These are phyloP conservation scores for Aspergillus wentii DNA, from an alignment of 495 filamentous ascomycete genomes.

Conservation along the genomic window DNA sequence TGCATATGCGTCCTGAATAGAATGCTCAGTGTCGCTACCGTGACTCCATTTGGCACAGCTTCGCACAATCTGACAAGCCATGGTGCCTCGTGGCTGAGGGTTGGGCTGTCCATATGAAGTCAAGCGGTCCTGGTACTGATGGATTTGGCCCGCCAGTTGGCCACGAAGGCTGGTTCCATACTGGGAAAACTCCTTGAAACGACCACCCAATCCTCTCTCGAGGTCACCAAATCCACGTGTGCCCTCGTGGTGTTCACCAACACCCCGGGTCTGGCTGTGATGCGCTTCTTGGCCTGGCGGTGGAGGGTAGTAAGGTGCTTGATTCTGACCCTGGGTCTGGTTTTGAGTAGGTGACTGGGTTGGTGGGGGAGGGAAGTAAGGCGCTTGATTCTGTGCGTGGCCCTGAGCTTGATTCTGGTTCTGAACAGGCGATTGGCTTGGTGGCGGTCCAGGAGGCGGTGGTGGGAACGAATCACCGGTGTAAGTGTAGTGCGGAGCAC, in stretches of 20 bases:
- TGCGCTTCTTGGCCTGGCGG: constrained; percentile 31
- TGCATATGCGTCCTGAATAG: constrained; percentile 84
- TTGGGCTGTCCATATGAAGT: constrained; percentile 20
- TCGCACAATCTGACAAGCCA: constrained; percentile 63
- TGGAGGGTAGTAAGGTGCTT: constrained; percentile 39
- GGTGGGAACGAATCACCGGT: constrained; percentile 40
- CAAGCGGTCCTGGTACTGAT: constrained; percentile 42
- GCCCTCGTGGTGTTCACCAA: constrained; percentile 29
- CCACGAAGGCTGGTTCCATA: constrained; percentile 36
- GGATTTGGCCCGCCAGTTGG: constrained; percentile 43
- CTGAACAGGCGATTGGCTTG: constrained; percentile 12
- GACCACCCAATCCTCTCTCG: constrained; percentile 25
- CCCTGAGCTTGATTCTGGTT: constrained; percentile 5
- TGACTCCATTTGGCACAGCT: constrained; percentile 71
- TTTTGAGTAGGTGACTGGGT: constrained; percentile 5
- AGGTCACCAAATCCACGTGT: constrained; percentile 20
- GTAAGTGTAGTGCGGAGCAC: constrained; percentile 22
- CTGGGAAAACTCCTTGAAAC: constrained; percentile 31
- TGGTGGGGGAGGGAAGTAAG: constrained; percentile 21
- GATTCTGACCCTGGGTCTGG: constrained; percentile 16
- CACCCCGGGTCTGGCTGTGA: constrained; percentile 33
- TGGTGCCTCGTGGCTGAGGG: constrained; percentile 39
- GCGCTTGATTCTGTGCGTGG: constrained; percentile 7
- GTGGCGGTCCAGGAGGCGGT: constrained; percentile 33
- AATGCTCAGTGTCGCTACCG: constrained; percentile 69